Conservation (phyloP, 2,329 filamentous ascomycete species). For the Paraphaeosphaeria minitans region DNA sequence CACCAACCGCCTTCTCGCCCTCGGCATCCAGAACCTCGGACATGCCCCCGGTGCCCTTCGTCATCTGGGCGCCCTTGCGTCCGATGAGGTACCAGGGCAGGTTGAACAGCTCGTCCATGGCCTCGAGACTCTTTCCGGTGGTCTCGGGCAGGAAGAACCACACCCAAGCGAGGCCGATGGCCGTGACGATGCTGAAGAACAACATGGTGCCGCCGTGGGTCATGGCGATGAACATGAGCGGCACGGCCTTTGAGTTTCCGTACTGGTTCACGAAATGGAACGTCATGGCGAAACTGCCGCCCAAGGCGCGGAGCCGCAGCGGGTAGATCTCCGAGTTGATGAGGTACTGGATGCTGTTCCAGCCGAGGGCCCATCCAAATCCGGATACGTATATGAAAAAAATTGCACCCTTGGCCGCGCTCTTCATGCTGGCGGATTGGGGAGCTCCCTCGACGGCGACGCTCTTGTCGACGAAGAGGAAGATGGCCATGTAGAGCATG, state of each 20-base stretch:
- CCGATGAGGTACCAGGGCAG: conserved; percentile 79
- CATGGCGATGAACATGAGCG: conserved; percentile 71
- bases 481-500: conserved; percentile 62
- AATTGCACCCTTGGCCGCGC: conserved; percentile 66
- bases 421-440: conserved; percentile 56
- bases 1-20: conserved; percentile 39
- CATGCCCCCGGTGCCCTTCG: conserved; percentile 37
- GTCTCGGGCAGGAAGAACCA: conserved; percentile 77
- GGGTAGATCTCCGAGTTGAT: conserved; percentile 80
- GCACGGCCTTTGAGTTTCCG: conserved; percentile 73
- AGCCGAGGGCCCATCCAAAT: conserved; percentile 53
- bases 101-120: conserved; percentile 73
- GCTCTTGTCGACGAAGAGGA: conserved; percentile 64
- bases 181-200: conserved; percentile 72
- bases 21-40: conserved; percentile 39
- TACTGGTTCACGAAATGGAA: conserved; percentile 82
- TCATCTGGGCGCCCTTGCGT: conserved; percentile 43
- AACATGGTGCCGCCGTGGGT: conserved; percentile 72
- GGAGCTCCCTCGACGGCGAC: conserved; percentile 56
- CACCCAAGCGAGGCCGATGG: conserved; percentile 71
- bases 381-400: conserved; percentile 67
- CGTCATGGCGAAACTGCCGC: conserved; percentile 75
- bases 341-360: conserved; percentile 80
- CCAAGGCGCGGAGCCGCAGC: conserved; percentile 71
- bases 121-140: conserved; percentile 65